These are phyloP conservation scores for Yamadazyma dushanensis DNA, from an alignment of 1,139 yeast species.

Conservation along the genomic window DNA sequence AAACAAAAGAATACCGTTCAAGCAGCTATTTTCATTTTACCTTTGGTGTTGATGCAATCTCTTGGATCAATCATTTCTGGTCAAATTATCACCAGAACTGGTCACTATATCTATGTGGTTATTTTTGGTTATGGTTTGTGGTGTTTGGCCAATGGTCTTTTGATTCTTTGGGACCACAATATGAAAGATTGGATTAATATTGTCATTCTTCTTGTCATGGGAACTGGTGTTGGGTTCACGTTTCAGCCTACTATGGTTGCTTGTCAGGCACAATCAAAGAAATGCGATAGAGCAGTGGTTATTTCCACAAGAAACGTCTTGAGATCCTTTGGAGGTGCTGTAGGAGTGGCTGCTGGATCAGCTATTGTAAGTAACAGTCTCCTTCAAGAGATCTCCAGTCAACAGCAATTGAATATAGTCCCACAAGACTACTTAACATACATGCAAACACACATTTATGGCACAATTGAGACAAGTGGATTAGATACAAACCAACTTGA, in stretches of 20 bases:
- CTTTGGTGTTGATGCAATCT: slow-evolving; percentile 46
- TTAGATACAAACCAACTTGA: slow-evolving; percentile 22
- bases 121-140: slow-evolving; percentile 45
- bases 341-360: slow-evolving; percentile 30
- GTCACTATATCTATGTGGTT: slow-evolving; percentile 45
- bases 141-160: slow-evolving; percentile 42
- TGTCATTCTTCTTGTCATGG: slow-evolving; percentile 43
- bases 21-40: slow-evolving; percentile 42
- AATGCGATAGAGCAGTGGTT: slow-evolving; percentile 56
- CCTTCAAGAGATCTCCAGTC: slow-evolving; percentile 13
- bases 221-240: slow-evolving; percentile 42
- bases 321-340: slow-evolving; percentile 57
- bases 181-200: slow-evolving; percentile 33
- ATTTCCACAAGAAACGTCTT: slow-evolving; percentile 55
- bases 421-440: slow-evolving; percentile 18
- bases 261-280: slow-evolving; percentile 51
- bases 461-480: slow-evolving; percentile 15
- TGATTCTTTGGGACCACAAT: slow-evolving; percentile 34
- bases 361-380: slow-evolving; percentile 25
- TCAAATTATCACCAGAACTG: slow-evolving; percentile 40
- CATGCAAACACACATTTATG: slow-evolving; percentile 20
- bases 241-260: slow-evolving; percentile 52
- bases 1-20: slow-evolving; percentile 39
- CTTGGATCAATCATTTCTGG: slow-evolving; percentile 44
- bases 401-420: slow-evolving; percentile 8